Evolutionary conservation across 2,329 filamentous ascomycete species (phyloP).

Genomic region (Sporothrix brasiliensis): DNA sequence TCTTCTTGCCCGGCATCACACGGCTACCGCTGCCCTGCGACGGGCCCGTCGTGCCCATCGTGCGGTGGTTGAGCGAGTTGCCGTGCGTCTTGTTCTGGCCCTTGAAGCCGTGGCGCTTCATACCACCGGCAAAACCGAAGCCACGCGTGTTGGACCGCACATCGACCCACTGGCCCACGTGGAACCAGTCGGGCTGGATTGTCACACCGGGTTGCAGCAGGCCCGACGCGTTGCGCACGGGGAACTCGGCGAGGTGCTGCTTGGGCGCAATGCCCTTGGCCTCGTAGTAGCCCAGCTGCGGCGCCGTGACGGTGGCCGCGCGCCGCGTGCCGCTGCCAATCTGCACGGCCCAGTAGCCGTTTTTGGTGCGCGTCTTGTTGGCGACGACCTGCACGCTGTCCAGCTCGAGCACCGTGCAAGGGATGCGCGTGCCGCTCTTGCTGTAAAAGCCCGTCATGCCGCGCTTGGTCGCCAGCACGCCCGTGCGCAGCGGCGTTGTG

Average conservation of each 20-base stretch:
- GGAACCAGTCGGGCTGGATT: constrained; percentile 88
- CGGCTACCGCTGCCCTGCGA: constrained; percentile 90
- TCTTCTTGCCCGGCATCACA: constrained; percentile 94
- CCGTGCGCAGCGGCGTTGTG: constrained; percentile 70
- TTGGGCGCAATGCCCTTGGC: constrained; percentile 81
- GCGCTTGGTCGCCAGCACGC: constrained; percentile 85
- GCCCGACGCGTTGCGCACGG: constrained; percentile 72
- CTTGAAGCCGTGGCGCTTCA: constrained; percentile 91
- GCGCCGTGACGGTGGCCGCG: constrained; percentile 74
- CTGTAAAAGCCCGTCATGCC: constrained; percentile 94
- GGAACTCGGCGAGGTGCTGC: constrained; percentile 81
- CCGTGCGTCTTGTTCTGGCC: constrained; percentile 93
- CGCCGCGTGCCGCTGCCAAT: constrained; percentile 77
- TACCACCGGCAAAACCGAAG: constrained; percentile 93
- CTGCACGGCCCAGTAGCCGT: constrained; percentile 95
- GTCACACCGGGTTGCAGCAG: constrained; percentile 74
- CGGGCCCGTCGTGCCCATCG: constrained; percentile 85
- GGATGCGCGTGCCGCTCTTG: constrained; percentile 72
- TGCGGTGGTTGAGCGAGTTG: constrained; percentile 91
- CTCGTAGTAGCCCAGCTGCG: constrained; percentile 86
- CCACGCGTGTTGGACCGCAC: constrained; percentile 77
- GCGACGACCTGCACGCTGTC: constrained; percentile 88
- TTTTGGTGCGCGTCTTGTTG: constrained; percentile 75
- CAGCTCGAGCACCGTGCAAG: constrained; percentile 91
- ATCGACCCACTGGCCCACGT: constrained; percentile 87